Evolutionary conservation across 2,329 filamentous ascomycete species (phyloP).

Genomic region (Paecilomyces variotii): DNA sequence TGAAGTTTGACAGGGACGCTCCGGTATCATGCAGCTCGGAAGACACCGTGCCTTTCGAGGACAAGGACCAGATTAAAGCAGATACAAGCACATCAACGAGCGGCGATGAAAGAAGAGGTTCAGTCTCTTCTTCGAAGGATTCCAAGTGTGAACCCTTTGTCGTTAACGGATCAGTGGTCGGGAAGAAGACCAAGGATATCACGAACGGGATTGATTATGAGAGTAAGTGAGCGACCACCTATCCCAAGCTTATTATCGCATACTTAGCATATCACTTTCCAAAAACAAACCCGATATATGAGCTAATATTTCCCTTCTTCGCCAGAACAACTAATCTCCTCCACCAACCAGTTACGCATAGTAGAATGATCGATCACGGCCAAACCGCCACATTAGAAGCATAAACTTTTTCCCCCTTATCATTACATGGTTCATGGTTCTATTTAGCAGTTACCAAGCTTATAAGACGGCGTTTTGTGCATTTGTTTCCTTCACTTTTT

Average conservation of each 20-base stretch:
- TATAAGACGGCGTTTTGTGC: no score
- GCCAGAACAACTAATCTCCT: background rate
- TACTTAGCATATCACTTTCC: no score
- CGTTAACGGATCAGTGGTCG: slow-evolving; percentile 24
- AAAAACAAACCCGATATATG: background rate
- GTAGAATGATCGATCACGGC: background rate
- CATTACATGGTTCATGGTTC: no score
- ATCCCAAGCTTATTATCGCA: background rate
- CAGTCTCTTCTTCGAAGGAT: background rate
- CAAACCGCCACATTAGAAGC: background rate
- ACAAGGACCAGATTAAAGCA: background rate
- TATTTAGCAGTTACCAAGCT: no score
- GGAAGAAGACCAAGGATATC: slow-evolving; percentile 6
- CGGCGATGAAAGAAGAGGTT: slow-evolving; percentile 1
- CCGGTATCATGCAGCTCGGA: background rate
- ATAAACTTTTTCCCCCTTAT: no score
- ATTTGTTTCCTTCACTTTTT: no score
- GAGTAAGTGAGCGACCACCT: slow-evolving; percentile 1
- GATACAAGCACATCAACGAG: background rate
- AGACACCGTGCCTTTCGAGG: slow-evolving; percentile 3
- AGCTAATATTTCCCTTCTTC: no score
- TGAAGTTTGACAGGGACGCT: slow-evolving; percentile 22
- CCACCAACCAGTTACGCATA: background rate
- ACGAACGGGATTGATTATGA: slow-evolving; percentile 4
- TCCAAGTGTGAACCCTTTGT: slow-evolving; percentile 21